These are phyloP conservation scores for Citrus inodora DNA, from an alignment of 345 rosid genomes.

Conservation along the genomic window DNA sequence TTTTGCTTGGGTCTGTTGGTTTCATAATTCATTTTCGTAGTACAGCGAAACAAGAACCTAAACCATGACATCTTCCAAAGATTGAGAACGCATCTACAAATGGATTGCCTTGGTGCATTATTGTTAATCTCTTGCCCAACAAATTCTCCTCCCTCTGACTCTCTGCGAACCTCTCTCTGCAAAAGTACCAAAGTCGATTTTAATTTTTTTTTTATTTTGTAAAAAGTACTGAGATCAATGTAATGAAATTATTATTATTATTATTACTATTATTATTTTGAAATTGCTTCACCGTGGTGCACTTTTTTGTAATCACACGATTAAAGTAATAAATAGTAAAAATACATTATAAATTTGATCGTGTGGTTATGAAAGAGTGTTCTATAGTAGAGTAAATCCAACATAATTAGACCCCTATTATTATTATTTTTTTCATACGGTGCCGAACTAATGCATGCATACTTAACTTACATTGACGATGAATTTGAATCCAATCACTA, in stretches of 20 bases:
- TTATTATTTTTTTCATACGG: too few relatives aligned
- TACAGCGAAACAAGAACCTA: conserved; percentile 23
- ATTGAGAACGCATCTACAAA: conserved; percentile 25
- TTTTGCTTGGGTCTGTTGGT: conserved; percentile 8
- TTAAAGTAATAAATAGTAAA: too few relatives aligned
- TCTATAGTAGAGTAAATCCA: too few relatives aligned
- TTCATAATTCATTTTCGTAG: neutral
- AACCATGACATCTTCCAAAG: conserved; percentile 47
- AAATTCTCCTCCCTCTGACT: conserved; percentile 28
- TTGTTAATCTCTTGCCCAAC: neutral
- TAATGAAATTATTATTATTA: neutral
- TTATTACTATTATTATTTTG: too few relatives aligned
- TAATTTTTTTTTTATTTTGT: neutral
- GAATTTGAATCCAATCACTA: conserved; percentile 69
- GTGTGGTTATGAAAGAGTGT: too few relatives aligned
- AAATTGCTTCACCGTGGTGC: accelerated
- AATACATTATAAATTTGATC: too few relatives aligned
- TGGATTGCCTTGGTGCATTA: conserved; percentile 22
- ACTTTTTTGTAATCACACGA: too few relatives aligned
- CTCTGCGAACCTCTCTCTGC: conserved; percentile 36
- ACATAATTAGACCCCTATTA: too few relatives aligned
- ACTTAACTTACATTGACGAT: conserved; percentile 34
- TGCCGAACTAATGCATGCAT: too few relatives aligned
- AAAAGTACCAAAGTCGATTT: neutral
- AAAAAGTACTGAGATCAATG: too few relatives aligned